Percentiles rank a stretch among this genome's conserved stretches.
Evolutionary conservation across 176 grass and related monocot species (phyloP).

Genomic region (Tuctoria greenei): DNA sequence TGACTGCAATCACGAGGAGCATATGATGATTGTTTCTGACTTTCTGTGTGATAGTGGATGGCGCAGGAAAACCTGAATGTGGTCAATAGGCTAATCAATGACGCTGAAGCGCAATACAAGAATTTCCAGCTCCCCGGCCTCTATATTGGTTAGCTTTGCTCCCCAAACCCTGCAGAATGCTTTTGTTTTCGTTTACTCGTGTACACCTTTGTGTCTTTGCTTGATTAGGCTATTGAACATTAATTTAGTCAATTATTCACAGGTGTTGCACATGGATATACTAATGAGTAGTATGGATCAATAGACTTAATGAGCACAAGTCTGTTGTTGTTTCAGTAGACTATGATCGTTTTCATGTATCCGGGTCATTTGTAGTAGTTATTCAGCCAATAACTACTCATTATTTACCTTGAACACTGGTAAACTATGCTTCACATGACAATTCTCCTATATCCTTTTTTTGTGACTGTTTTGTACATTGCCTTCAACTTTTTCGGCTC

Average conservation of each 20-base stretch:
- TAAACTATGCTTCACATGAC: neutral
- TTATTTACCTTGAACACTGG: neutral
- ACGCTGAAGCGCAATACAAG: conserved; percentile 57
- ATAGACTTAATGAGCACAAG: neutral
- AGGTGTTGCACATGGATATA: too few species aligned
- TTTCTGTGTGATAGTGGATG: neutral
- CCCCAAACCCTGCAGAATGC: neutral
- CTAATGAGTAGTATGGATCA: neutral
- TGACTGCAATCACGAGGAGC: neutral
- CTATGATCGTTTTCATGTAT: neutral
- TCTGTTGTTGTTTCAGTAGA: neutral
- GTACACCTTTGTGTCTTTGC: neutral
- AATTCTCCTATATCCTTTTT: neutral
- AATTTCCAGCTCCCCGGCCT: conserved; percentile 95
- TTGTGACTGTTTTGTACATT: too few species aligned
- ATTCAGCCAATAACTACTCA: neutral
- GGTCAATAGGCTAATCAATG: conserved; percentile 83
- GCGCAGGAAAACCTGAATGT: conserved; percentile 71
- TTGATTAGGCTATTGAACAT: neutral
- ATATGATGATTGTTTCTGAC: neutral
- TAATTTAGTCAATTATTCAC: too few species aligned
- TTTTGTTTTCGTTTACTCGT: neutral
- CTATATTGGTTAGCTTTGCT: conserved; percentile 77
- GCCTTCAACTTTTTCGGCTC: too few species aligned
- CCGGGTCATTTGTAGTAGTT: neutral